Evolutionary conservation across 192 early-diverging fungal genomes (phyloP).

Genomic region (Linnemannia zychae): DNA sequence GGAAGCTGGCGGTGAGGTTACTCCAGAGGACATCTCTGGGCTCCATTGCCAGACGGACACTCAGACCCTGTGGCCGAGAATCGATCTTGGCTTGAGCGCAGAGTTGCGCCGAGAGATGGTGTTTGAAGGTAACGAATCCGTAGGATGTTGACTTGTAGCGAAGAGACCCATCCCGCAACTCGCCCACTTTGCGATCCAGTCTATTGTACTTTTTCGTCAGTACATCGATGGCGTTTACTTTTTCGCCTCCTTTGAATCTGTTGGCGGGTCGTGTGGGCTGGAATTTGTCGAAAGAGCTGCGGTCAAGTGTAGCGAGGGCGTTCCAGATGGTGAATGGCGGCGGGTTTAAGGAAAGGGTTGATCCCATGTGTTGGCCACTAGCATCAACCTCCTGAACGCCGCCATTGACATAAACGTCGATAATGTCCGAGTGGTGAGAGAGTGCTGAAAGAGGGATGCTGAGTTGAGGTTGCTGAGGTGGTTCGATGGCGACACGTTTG

Average conservation of each 20-base stretch:
- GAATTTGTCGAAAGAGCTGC: constrained; percentile 35
- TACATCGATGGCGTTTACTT: constrained; percentile 52
- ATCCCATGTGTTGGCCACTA: constrained; percentile 8
- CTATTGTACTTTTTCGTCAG: constrained; percentile 58
- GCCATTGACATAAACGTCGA: constrained; percentile 48
- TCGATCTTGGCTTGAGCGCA: constrained; percentile 68
- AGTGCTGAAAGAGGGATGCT: constrained; percentile 44
- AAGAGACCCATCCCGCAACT: constrained; percentile 54
- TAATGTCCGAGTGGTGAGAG: constrained; percentile 49
- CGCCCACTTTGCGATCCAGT: constrained; percentile 56
- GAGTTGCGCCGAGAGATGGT: constrained; percentile 68
- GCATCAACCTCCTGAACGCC: neutral
- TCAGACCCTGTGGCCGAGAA: constrained; percentile 64
- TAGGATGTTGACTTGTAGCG: constrained; percentile 66
- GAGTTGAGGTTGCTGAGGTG: constrained; percentile 21
- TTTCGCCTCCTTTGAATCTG: constrained; percentile 32
- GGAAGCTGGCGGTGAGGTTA: constrained; percentile 60
- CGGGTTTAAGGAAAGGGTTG: constrained; percentile 21
- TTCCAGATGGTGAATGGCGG: constrained; percentile 53
- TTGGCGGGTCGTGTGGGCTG: constrained; percentile 51
- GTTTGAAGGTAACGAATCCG: constrained; percentile 73
- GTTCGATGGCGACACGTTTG: constrained; percentile 21
- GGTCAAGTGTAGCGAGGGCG: constrained; percentile 35
- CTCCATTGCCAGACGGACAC: constrained; percentile 69
- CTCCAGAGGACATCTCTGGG: constrained; percentile 75